Evolutionary conservation across 441 rosid genomes (phyloP).

Genomic region (Biscutella laevigata): DNA sequence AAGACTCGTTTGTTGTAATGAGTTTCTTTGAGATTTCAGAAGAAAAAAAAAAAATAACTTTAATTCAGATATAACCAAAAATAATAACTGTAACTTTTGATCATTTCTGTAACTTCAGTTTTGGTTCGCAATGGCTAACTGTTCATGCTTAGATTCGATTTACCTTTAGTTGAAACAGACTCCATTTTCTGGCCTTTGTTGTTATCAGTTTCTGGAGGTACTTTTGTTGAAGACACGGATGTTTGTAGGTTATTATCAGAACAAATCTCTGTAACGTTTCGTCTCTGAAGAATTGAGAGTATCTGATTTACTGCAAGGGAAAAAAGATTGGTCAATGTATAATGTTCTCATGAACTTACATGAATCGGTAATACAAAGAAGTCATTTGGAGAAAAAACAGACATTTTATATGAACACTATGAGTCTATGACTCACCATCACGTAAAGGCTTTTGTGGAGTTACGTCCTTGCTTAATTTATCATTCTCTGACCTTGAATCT

Average conservation of each 20-base stretch:
- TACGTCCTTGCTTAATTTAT: constrained; percentile 22
- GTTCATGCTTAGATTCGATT: not conserved
- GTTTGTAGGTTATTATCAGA: constrained; percentile 8
- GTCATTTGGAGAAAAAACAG: not conserved
- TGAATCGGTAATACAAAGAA: not conserved
- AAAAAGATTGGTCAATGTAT: not conserved
- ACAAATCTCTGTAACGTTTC: constrained; percentile 24
- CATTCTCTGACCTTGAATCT: constrained; percentile 24
- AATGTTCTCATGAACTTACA: not conserved
- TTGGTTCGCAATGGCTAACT: not conserved
- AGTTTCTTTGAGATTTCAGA: not conserved
- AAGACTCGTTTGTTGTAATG: not conserved
- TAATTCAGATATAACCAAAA: not conserved
- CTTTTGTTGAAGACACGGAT: not conserved
- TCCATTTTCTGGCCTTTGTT: constrained; percentile 3
- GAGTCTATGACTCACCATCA: constrained; percentile 51
- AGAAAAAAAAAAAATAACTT: no score
- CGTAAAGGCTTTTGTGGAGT: constrained; percentile 40
- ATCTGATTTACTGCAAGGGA: constrained; percentile 29
- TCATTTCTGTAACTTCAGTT: not conserved
- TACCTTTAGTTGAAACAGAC: constrained; percentile 15
- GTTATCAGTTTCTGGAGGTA: constrained; percentile 4
- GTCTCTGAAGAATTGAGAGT: constrained; percentile 58
- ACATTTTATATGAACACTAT: not conserved
- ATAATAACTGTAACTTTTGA: no score